Conservation (phyloP, 179 eudicot species). For the Carnegiea gigantea region DNA sequence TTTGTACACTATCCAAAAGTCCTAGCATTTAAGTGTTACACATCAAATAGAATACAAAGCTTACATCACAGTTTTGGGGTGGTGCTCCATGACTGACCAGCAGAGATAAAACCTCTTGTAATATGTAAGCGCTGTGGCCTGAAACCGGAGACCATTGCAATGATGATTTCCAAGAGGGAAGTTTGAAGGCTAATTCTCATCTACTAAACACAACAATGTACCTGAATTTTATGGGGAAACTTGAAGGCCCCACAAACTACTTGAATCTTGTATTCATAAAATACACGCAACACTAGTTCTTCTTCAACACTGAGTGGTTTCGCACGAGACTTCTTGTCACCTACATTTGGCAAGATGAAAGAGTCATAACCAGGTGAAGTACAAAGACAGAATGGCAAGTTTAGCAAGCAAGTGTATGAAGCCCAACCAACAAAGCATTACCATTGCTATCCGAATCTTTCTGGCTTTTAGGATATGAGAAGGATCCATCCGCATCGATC, state of each 20-base stretch:
- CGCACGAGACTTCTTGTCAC: constrained; percentile 75
- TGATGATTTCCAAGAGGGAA: neutral
- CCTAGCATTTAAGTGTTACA: neutral
- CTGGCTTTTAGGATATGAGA: constrained; percentile 63
- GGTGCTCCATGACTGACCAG: constrained; percentile 99
- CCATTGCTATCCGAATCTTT: constrained; percentile 50
- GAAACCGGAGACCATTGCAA: constrained; percentile 20
- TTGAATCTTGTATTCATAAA: constrained; percentile 86
- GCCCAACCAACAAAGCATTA: constrained; percentile 27
- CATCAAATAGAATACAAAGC: constrained; percentile 20
- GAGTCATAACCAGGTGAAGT: constrained; percentile 12
- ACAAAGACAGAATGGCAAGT: neutral
- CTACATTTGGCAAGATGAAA: constrained; percentile 29
- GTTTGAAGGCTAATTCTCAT: constrained; percentile 3
- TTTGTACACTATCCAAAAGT: no score
- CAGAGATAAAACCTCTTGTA: constrained; percentile 92
- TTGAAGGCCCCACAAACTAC: constrained; percentile 86
- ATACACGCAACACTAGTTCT: constrained; percentile 72
- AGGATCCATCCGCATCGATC: constrained; percentile 84
- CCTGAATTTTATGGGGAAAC: constrained; percentile 96
- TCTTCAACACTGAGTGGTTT: constrained; percentile 82
- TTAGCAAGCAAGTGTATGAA: neutral
- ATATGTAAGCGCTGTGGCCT: constrained; percentile 95
- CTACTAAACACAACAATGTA: constrained; percentile 26
- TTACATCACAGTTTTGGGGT: constrained; percentile 93